Evolutionary conservation across 1,284 basidiomycete species (phyloP).

Genomic region (Heterobasidion occidentale): DNA sequence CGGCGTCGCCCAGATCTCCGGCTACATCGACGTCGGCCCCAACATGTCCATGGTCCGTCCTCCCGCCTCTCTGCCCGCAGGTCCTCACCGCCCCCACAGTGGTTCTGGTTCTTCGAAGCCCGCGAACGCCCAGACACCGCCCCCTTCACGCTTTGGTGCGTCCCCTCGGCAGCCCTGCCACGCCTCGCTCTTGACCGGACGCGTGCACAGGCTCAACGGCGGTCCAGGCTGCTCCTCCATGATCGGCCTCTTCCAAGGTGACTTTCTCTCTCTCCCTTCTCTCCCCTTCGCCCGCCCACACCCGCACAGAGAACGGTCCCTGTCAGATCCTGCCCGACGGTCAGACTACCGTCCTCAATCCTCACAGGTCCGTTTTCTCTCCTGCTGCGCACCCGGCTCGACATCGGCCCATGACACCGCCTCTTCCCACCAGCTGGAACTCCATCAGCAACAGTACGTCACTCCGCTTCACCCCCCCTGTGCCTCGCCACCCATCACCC

Average conservation of each 20-base stretch:
- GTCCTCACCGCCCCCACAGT: too few species aligned
- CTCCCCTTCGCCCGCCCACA: background rate
- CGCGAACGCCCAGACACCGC: conserved; percentile 49
- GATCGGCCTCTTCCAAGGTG: conserved; percentile 53
- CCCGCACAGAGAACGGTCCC: conserved; percentile 44
- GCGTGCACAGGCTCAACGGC: conserved; percentile 33
- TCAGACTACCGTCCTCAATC: conserved; percentile 40
- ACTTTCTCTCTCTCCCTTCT: background rate
- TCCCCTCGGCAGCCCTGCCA: background rate
- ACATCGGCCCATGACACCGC: background rate
- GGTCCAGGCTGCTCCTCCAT: conserved; percentile 59
- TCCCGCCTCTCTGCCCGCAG: conserved; percentile 42
- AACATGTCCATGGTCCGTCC: conserved; percentile 35
- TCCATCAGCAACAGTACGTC: conserved; percentile 44
- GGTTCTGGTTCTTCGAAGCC: conserved; percentile 71
- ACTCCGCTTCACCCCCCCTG: background rate
- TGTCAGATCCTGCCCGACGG: conserved; percentile 49
- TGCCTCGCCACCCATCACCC: background rate
- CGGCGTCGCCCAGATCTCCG: conserved; percentile 59
- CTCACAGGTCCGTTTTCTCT: background rate
- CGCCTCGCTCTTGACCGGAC: too few species aligned
- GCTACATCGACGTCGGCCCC: conserved; percentile 53
- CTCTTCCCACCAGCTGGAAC: conserved; percentile 47
- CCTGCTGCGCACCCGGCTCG: background rate
- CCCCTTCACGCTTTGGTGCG: conserved; percentile 49